Percentiles rank a stretch among this genome's conserved stretches.
Conservation (phyloP, 1,139 yeast species). For the Geotrichum carabidarum region DNA sequence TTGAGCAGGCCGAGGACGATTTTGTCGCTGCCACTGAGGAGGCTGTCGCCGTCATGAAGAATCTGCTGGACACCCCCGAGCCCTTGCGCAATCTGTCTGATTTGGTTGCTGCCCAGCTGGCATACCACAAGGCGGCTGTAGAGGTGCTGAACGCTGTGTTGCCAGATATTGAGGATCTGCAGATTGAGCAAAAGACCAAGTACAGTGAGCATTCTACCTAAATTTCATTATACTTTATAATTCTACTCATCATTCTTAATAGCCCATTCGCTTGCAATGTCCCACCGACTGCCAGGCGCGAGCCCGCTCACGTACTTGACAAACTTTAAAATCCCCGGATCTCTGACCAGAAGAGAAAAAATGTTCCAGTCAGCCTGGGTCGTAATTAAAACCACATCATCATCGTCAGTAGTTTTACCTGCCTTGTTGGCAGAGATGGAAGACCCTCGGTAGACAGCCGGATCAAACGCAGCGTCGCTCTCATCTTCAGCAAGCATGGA, state of each 20-base stretch:
- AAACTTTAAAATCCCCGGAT: slow-evolving; percentile 77
- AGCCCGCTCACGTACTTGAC: slow-evolving; percentile 84
- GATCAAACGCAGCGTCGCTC: slow-evolving; percentile 44
- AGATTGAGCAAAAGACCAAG: slow-evolving; percentile 47
- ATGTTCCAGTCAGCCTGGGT: slow-evolving; percentile 83
- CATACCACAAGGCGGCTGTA: slow-evolving; percentile 72
- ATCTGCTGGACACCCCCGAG: slow-evolving; percentile 68
- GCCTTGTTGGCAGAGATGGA: slow-evolving; percentile 13
- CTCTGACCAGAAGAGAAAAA: slow-evolving; percentile 72
- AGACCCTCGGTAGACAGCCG: slow-evolving; percentile 43
- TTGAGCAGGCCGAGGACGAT: slow-evolving; percentile 85
- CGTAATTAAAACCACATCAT: slow-evolving; percentile 75
- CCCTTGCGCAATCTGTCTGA: slow-evolving; percentile 67
- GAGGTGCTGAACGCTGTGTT: slow-evolving; percentile 64
- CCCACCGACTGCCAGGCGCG: slow-evolving; percentile 94
- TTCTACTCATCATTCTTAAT: slow-evolving; percentile 45
- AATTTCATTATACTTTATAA: too few relatives aligned
- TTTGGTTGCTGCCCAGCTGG: slow-evolving; percentile 73
- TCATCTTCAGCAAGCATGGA: slow-evolving; percentile 59
- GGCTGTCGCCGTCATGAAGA: slow-evolving; percentile 79
- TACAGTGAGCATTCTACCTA: slow-evolving; percentile 31
- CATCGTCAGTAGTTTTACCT: slow-evolving; percentile 31
- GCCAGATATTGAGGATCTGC: slow-evolving; percentile 58
- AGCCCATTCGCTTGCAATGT: slow-evolving; percentile 74
- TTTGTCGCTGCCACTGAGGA: slow-evolving; percentile 89